Evolutionary conservation across 805 yeast species (phyloP).

Genomic region (Huiozyma sinensis): DNA sequence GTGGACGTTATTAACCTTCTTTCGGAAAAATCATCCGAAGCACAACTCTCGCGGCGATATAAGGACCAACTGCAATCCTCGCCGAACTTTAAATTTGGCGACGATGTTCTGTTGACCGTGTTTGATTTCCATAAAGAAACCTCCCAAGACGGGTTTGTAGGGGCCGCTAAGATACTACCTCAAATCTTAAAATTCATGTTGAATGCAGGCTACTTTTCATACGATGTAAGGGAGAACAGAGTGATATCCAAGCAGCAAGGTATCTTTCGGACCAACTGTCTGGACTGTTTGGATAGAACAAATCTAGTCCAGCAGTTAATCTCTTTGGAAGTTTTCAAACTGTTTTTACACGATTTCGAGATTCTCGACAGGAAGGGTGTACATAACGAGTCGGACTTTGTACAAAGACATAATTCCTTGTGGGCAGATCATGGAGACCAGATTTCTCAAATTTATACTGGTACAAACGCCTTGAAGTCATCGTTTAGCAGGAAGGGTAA

Average conservation of each 20-base stretch:
- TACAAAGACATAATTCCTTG: constrained; percentile 62
- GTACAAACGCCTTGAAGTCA: constrained; percentile 93
- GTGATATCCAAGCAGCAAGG: constrained; percentile 73
- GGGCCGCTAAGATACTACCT: constrained; percentile 62
- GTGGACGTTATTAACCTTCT: constrained; percentile 78
- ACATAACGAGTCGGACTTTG: constrained; percentile 43
- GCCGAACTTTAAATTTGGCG: constrained; percentile 18
- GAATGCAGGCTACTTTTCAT: constrained; percentile 74
- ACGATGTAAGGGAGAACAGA: constrained; percentile 45
- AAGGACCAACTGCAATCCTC: constrained; percentile 43
- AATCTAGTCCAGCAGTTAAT: constrained; percentile 79
- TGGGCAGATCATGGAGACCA: constrained; percentile 99
- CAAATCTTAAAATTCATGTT: constrained; percentile 52
- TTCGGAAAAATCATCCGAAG: constrained; percentile 69
- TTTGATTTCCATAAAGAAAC: constrained; percentile 95
- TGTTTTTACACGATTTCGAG: constrained; percentile 35
- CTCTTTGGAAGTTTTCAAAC: constrained; percentile 56
- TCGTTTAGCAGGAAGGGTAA: constrained; percentile 91
- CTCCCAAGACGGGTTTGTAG: constrained; percentile 74
- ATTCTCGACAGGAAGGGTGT: constrained; percentile 15
- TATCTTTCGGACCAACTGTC: constrained; percentile 82
- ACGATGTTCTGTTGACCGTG: constrained; percentile 49
- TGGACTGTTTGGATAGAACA: constrained; percentile 91
- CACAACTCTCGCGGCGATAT: constrained; percentile 57
- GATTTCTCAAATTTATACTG: constrained; percentile 89